A percentile compares a stretch with the other conserved stretches of the same genome.
These are phyloP conservation scores for Fusarium chaquense DNA, from an alignment of 2,329 filamentous ascomycete genomes.

Conservation along the genomic window DNA sequence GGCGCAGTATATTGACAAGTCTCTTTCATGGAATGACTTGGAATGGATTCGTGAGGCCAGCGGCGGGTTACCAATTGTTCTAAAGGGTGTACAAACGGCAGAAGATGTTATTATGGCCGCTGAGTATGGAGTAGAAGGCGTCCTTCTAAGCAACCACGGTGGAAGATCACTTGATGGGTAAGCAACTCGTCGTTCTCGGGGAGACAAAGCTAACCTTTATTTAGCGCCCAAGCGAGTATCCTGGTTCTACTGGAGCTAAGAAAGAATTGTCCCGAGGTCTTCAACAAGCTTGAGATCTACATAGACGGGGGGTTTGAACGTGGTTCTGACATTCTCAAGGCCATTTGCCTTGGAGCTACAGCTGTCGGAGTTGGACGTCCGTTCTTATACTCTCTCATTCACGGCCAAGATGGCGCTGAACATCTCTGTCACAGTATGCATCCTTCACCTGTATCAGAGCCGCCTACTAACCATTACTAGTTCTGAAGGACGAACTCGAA, in stretches of 20 bases:
- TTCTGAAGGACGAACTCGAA: conserved; percentile 50
- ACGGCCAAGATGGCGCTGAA: conserved; percentile 66
- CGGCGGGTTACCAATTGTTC: conserved; percentile 61
- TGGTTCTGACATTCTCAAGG: conserved; percentile 67
- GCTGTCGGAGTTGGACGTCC: conserved; percentile 66
- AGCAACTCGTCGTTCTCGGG: neutral
- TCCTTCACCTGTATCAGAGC: rapidly evolving
- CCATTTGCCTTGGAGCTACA: conserved; percentile 64
- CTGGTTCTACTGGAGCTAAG: conserved; percentile 65
- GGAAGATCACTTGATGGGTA: conserved; percentile 66
- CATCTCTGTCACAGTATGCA: conserved; percentile 66
- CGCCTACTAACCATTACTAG: neutral
- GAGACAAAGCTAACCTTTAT: neutral
- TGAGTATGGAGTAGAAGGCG: conserved; percentile 63
- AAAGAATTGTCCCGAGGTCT: conserved; percentile 60
- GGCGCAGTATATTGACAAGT: conserved; percentile 63
- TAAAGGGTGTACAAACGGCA: conserved; percentile 68
- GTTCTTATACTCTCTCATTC: conserved; percentile 64
- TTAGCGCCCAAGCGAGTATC: conserved; percentile 57
- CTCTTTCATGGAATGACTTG: conserved; percentile 65
- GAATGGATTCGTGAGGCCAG: conserved; percentile 62
- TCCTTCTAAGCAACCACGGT: conserved; percentile 69
- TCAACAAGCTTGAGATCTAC: conserved; percentile 63
- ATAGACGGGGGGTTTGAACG: conserved; percentile 66
- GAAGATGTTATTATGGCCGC: conserved; percentile 65